Evolutionary conservation across 1,284 basidiomycete genomes (phyloP).

Genomic region (Cutaneotrichosporon cutaneum): DNA sequence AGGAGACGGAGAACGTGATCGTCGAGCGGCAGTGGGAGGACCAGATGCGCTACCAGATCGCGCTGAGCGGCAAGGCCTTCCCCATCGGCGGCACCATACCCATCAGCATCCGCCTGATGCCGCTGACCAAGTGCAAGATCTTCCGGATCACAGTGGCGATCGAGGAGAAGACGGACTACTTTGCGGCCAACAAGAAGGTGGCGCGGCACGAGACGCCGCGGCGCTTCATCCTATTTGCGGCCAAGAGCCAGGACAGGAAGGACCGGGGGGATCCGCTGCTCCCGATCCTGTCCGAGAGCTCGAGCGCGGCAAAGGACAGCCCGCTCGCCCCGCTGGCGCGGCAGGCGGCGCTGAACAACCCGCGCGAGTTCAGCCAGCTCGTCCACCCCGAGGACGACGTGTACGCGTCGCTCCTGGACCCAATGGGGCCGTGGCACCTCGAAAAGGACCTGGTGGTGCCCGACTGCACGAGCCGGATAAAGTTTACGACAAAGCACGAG

Average conservation of each 20-base stretch:
- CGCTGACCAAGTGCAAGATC: conserved; percentile 79
- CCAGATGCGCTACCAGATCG: conserved; percentile 74
- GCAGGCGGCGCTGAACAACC: conserved; percentile 45
- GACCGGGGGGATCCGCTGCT: conserved; percentile 55
- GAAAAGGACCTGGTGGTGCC: conserved; percentile 54
- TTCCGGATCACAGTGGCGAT: conserved; percentile 73
- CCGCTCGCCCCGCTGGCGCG: conserved; percentile 53
- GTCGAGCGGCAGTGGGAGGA: conserved; percentile 91
- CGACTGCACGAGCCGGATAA: conserved; percentile 59
- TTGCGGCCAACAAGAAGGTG: conserved; percentile 66
- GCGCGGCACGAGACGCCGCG: conserved; percentile 71
- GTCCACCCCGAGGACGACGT: conserved; percentile 52
- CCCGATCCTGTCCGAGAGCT: conserved; percentile 57
- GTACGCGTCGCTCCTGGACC: conserved; percentile 56
- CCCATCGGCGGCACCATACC: conserved; percentile 80
- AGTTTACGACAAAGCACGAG: conserved; percentile 79
- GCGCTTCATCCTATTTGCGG: conserved; percentile 66
- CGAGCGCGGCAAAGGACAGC: conserved; percentile 52
- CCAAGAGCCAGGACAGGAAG: conserved; percentile 59
- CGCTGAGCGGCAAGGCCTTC: conserved; percentile 75
- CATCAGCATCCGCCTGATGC: conserved; percentile 77
- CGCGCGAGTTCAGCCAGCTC: conserved; percentile 47
- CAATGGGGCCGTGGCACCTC: conserved; percentile 60
- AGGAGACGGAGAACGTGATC: conserved; percentile 76
- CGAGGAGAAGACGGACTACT: conserved; percentile 83